Evolutionary conservation across 257 asterid species (phyloP).

Genomic region (Nicotiana tomentosiformis): DNA sequence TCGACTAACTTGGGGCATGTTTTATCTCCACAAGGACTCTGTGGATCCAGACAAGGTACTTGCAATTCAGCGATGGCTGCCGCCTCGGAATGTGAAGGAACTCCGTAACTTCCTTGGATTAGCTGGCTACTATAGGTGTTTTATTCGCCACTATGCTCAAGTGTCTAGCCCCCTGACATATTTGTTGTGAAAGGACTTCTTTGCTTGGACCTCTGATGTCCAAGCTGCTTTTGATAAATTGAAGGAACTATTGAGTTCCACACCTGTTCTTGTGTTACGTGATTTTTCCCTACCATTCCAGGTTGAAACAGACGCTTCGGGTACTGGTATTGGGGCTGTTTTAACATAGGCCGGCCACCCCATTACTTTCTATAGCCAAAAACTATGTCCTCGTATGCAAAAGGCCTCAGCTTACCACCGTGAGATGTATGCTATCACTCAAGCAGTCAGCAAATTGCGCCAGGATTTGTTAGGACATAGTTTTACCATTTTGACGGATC

Average conservation of each 20-base stretch:
- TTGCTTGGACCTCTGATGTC: neutral
- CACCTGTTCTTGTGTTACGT: neutral
- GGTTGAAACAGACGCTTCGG: neutral
- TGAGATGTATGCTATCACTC: neutral
- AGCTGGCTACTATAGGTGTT: no score
- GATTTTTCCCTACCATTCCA: neutral
- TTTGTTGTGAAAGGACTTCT: neutral
- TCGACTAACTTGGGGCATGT: no score
- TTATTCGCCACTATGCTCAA: no score
- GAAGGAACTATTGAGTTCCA: neutral
- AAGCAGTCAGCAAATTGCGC: neutral
- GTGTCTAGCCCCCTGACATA: neutral
- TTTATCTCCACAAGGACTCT: neutral
- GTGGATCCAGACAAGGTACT: no score
- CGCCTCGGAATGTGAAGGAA: neutral
- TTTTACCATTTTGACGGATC: neutral
- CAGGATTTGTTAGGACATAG: no score
- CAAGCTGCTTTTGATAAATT: neutral
- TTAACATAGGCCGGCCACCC: neutral
- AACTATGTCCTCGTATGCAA: neutral
- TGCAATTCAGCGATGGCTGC: neutral
- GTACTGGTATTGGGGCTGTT: neutral
- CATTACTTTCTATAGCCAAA: neutral
- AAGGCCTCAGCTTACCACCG: neutral
- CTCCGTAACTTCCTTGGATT: no score